Base-by-base conservation (phyloP, 345 rosid genomes). In the Luvunga scandens region DNA sequence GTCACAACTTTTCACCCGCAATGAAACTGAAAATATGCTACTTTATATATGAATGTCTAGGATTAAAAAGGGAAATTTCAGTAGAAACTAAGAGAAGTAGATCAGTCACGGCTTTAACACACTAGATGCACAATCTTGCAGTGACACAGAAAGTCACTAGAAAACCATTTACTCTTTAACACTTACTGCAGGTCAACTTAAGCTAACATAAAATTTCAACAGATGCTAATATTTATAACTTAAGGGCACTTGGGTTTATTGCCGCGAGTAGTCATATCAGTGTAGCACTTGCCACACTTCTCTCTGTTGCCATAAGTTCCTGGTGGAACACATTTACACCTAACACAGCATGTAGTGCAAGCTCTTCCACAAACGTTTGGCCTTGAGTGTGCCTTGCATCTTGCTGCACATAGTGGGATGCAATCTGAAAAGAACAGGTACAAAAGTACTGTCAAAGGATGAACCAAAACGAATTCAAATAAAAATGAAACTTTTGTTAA, bases 251-350 rank as follows among this genome's bases (percentile, higher is more conserved):
- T 94, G 67, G 79, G 65, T 79, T 25, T 87, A 81, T 89, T 89
- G 55, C 85, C 81, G 73, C 77, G 91, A 60, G 98, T 93, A 82
- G 87, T 93, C 98, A 93, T 91, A 24, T 83, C 87, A 60, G 88
- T 92, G 90, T 95, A 95, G 81, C 99, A 95, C 81, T 85, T 87
- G 77, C 99, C 98, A 80, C 98, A 95, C 78, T 76, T 83, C 82
- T 93, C 96, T 28, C 83, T 86, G 84, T 93, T 93, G 24, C 99
- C 99, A 64, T 86, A 92, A 10, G 98, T 95, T 24, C 99, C 98
- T 45, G 98, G 99, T 0, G 99, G 99, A 66, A 95, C 99, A 30
- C 99, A 95, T 77, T 86, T 95, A 93, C 99, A 95, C 66, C 96
- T 82, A 81, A 85, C 85, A 71, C 99, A 95, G 87, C 99, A 95